Conservation (phyloP, 192 early-diverging fungal genomes). For the Rhizophagus clarus region DNA sequence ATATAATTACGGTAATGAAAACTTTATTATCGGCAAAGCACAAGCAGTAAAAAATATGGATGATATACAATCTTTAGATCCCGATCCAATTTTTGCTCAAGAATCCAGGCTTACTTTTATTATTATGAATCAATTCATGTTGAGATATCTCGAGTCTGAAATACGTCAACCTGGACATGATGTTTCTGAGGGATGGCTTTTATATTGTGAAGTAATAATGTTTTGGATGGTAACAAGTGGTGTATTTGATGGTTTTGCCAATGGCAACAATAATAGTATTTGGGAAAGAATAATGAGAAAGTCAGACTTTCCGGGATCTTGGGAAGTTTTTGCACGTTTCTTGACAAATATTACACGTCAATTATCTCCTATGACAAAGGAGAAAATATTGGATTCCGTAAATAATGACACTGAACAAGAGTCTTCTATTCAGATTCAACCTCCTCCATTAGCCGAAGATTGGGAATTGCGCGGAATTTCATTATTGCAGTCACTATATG, state of each 20-base stretch:
- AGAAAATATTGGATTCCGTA: constrained; percentile 5
- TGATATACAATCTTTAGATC: constrained; percentile 1
- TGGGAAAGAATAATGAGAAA: constrained; percentile 36
- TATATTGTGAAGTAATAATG: constrained; percentile 53
- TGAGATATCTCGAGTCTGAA: constrained; percentile 34
- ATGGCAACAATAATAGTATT: constrained; percentile 26
- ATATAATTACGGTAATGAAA: constrained; percentile 48
- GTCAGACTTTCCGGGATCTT: constrained; percentile 34
- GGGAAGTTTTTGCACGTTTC: constrained; percentile 40
- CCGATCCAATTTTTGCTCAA: constrained; percentile 39
- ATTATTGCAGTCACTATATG: constrained; percentile 40
- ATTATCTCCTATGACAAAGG: constrained; percentile 36
- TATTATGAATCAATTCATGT: constrained; percentile 45
- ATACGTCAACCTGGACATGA: constrained; percentile 15
- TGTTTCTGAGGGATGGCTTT: constrained; percentile 40
- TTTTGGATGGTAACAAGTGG: constrained; percentile 52
- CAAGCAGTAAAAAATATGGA: constrained; percentile 28
- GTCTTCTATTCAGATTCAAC: constrained; percentile 31
- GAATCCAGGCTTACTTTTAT: constrained; percentile 39
- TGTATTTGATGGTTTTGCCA: constrained; percentile 34
- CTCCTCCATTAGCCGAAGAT: constrained; percentile 51
- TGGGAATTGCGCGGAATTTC: constrained; percentile 52
- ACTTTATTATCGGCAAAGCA: constrained; percentile 37
- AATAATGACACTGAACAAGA: background rate
- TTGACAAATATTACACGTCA: constrained; percentile 39